phyloP scores from a whole-genome alignment of 192 early-diverging fungal genomes.

The Rhizophagus prolifer region DNA sequence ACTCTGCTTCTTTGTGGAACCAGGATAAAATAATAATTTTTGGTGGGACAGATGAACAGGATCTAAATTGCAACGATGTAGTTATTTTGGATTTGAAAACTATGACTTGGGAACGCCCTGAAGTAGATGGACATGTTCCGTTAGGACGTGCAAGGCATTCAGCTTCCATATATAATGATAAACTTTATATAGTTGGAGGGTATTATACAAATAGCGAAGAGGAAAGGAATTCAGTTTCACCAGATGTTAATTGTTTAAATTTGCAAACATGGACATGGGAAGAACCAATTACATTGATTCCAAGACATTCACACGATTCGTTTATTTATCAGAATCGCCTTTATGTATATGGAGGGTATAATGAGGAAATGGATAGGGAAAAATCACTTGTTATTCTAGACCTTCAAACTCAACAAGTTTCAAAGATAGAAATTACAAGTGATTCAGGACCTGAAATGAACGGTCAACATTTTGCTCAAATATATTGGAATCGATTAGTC shows the following conservation, averaged over 20 bases:
- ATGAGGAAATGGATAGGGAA: constrained; percentile 56
- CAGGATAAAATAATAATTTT: constrained; percentile 60
- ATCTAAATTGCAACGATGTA: constrained; percentile 57
- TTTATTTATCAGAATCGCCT: constrained; percentile 55
- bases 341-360: constrained; percentile 61
- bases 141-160: constrained; percentile 56
- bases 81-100: constrained; percentile 58
- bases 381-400: constrained; percentile 58
- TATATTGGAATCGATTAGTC: constrained; percentile 59
- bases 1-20: constrained; percentile 60
- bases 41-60: constrained; percentile 60
- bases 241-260: constrained; percentile 47
- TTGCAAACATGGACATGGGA: constrained; percentile 59
- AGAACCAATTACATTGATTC: constrained; percentile 51
- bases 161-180: constrained; percentile 60
- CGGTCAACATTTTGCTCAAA: constrained; percentile 63
- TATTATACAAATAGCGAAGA: constrained; percentile 29
- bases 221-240: constrained; percentile 28
- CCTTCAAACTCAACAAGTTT: constrained; percentile 41
- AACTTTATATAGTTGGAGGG: constrained; percentile 64
- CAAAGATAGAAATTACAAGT: constrained; percentile 49
- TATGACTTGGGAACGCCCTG: constrained; percentile 60
- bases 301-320: constrained; percentile 55
- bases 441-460: constrained; percentile 50
- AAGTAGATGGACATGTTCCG: constrained; percentile 48